A percentile compares a stretch with the other conserved stretches of the same genome.
These are phyloP conservation scores for Tetratostichococcus sp. DNA, from an alignment of 139 green algal species.

Conservation along the genomic window DNA sequence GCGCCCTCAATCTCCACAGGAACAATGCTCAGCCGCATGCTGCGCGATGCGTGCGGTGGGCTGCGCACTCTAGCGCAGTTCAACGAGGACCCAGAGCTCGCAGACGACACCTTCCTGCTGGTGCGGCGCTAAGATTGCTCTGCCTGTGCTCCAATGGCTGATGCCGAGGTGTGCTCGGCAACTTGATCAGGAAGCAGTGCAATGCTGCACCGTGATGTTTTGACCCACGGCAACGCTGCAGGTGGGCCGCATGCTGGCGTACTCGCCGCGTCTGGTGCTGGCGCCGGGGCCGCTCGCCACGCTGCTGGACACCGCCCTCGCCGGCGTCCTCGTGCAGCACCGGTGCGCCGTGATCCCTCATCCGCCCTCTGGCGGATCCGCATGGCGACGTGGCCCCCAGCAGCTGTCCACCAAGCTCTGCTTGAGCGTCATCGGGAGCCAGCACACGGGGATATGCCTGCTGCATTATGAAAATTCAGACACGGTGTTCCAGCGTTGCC, in stretches of 20 bases:
- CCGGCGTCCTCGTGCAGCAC: conserved; percentile 42
- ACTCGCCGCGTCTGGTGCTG: conserved; percentile 59
- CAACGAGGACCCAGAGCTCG: conserved; percentile 53
- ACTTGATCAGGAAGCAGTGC: too few species aligned
- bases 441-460: too few species aligned
- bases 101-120: conserved; percentile 81
- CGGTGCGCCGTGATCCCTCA: not conserved
- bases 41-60: conserved; percentile 34
- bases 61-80: conserved; percentile 40
- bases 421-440: too few species aligned
- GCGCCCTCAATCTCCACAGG: conserved; percentile 3
- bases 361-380: too few species aligned
- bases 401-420: too few species aligned
- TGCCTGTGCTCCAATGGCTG: too few species aligned
- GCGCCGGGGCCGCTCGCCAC: conserved; percentile 33
- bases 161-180: too few species aligned
- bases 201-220: too few species aligned
- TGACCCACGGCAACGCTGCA: too few species aligned
- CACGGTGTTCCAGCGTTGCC: too few species aligned
- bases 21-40: conserved; percentile 46
- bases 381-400: too few species aligned
- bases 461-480: too few species aligned
- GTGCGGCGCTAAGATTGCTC: conserved; percentile 1
- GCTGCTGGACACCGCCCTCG: conserved; percentile 53
- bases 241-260: conserved; percentile 45